A percentile compares a stretch with the other conserved stretches of the same genome.
Conservation (phyloP, 805 yeast genomes). For the Lipomyces sp. region DNA sequence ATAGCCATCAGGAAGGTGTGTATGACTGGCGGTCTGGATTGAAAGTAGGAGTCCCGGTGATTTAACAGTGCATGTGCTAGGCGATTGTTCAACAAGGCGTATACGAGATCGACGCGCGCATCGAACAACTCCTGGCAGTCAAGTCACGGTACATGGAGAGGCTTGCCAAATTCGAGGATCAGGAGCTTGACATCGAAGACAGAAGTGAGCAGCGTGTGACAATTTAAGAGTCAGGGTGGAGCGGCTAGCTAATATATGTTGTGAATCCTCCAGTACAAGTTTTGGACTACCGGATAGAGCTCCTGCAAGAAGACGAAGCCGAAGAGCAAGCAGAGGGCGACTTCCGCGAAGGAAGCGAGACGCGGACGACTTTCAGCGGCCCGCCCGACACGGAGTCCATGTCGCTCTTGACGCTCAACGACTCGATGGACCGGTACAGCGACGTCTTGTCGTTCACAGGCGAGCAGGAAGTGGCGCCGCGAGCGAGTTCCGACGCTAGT, state of each 20-base stretch:
- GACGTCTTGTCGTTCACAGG: constrained; percentile 5
- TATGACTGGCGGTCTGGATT: constrained; percentile 12
- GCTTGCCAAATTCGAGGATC: constrained; percentile 21
- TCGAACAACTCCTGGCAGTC: constrained; percentile 14
- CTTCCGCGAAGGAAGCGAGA: background rate
- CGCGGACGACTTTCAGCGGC: constrained; percentile 1
- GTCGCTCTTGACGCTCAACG: constrained; percentile 11
- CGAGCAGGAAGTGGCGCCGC: constrained; percentile 2
- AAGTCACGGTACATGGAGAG: constrained; percentile 14
- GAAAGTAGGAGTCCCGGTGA: background rate
- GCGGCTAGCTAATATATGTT: too few species aligned
- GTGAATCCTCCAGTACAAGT: constrained; percentile 16
- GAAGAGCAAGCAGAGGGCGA: constrained; percentile 1
- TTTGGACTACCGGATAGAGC: constrained; percentile 27
- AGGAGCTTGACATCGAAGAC: constrained; percentile 24
- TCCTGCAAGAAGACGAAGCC: constrained; percentile 24
- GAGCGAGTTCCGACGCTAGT: background rate
- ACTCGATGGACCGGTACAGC: constrained; percentile 13
- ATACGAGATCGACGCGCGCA: constrained; percentile 22
- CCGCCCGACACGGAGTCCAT: constrained; percentile 4
- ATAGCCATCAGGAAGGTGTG: constrained; percentile 23
- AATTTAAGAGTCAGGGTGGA: too few species aligned
- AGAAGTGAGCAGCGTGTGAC: too few species aligned
- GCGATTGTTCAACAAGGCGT: constrained; percentile 23
- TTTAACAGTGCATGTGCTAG: constrained; percentile 1